Base-by-base conservation (phyloP, 1,139 yeast genomes). In the Eremothecium cymbalariae region DNA sequence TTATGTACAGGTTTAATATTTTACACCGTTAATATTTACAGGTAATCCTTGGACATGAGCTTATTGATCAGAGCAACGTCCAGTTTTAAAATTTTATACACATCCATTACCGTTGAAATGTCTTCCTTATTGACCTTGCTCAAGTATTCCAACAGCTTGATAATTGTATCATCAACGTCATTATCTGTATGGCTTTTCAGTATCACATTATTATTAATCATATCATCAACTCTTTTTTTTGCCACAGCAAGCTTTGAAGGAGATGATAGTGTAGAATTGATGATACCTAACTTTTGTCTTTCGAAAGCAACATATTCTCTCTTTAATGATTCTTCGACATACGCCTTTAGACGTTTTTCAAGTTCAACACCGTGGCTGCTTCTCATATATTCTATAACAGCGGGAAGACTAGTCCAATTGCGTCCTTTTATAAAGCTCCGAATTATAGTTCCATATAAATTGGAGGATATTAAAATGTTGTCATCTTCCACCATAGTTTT, bases 371-470 rank as follows among this genome's bases (percentile, higher is more conserved):
- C 45, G 28, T 45, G 50, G 2, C 37, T 28, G 14, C 41, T 31
- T 8, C 31, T 21, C 45, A 53, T 45, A 25, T 38, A 28, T 8
- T 37, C 33, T 14, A 55, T 25, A 2, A 51, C 32, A 3, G 48
- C 47, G 1, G 51, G 46, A 2, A 55, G 17, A 3, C 41, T 44
- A 9, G 38, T 30, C 52, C 55, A 51, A 27, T 53, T 52, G 15
- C 45, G 41, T 4, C 42, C 32, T 21, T 40, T 40, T 16, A 49
- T 37, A 24, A 54, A 44, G 1, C 51, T 42, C 4, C 37, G 31
- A n/a, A 52, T 32, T 6, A 53, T 43, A 6, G 40, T 24, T 13
- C 42, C 35, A 28, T 41, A 45, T 29, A 52, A 34, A 3, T 31
- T 25, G 5, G 25, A 22, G 33, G 44, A 43, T 6, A 51, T 50